phyloP scores from a whole-genome alignment of 768 basidiomycete species.

The Mycena crocata region DNA sequence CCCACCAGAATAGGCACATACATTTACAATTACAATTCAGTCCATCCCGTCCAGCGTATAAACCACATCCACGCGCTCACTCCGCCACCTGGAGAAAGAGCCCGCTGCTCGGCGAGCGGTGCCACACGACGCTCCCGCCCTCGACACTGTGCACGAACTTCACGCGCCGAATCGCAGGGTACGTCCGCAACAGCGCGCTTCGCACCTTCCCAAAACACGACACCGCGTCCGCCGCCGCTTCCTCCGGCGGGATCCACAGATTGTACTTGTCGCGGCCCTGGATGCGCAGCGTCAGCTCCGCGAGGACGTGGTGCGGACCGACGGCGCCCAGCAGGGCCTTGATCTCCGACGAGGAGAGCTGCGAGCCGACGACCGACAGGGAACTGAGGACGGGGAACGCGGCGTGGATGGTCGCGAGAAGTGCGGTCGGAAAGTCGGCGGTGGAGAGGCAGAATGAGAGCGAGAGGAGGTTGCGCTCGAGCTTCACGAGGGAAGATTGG shows the following conservation, averaged over 20 bases:
- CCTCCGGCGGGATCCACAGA: slow-evolving; percentile 21
- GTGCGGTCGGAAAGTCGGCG: not conserved
- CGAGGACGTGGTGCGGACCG: not conserved
- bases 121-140: not conserved
- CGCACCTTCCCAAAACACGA: slow-evolving; percentile 15
- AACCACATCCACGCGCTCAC: too few relatives aligned
- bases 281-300: slow-evolving; percentile 8
- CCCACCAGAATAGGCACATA: too few relatives aligned
- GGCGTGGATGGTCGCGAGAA: slow-evolving; percentile 5
- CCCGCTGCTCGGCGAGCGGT: not conserved
- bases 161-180: not conserved
- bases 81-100: not conserved
- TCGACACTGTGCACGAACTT: not conserved
- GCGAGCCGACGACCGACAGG: slow-evolving; percentile 1
- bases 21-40: too few relatives aligned
- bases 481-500: slow-evolving; percentile 1
- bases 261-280: slow-evolving; percentile 18
- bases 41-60: too few relatives aligned
- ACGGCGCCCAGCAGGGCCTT: slow-evolving; percentile 1
- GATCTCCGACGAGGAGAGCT: slow-evolving; percentile 6
- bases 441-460: slow-evolving; percentile 11
- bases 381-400: slow-evolving; percentile 8
- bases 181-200: slow-evolving; percentile 7
- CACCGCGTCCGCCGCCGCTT: slow-evolving; percentile 5
- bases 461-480: not conserved